phyloP scores from a whole-genome alignment of 2,329 filamentous ascomycete genomes.

The Colletotrichum nymphaeae region DNA sequence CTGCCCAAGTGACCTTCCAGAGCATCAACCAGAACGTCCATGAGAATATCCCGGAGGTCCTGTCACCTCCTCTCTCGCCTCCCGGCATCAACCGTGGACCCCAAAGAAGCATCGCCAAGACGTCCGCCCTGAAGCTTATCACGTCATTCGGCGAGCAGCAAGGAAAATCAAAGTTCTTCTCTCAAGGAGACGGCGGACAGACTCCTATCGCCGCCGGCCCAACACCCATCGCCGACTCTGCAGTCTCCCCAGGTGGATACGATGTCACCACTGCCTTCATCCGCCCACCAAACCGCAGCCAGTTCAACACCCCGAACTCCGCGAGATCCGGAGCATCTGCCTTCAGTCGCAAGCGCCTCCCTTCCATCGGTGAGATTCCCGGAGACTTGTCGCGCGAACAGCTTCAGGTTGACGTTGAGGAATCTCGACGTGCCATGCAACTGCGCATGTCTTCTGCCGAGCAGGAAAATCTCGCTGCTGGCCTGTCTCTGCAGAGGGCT shows the following conservation, averaged over 20 bases:
- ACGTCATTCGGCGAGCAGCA: constrained; percentile 81
- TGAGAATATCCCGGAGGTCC: constrained; percentile 68
- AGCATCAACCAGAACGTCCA: constrained; percentile 62
- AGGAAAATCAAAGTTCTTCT: constrained; percentile 72
- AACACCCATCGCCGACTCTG: constrained; percentile 88
- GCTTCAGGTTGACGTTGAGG: constrained; percentile 21
- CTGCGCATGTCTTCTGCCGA: constrained; percentile 51
- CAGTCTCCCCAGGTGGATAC: constrained; percentile 75
- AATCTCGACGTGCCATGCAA: constrained; percentile 42
- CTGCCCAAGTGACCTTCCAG: constrained; percentile 69
- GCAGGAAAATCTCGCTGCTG: constrained; percentile 55
- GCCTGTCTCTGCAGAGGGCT: constrained; percentile 68
- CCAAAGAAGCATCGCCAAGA: constrained; percentile 77
- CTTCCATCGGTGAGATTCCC: constrained; percentile 81
- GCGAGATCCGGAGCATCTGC: constrained; percentile 69
- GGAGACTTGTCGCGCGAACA: constrained; percentile 45
- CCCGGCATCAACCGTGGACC: constrained; percentile 71
- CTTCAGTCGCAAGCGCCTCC: constrained; percentile 73
- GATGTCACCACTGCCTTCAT: constrained; percentile 76
- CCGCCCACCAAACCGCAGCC: constrained; percentile 74
- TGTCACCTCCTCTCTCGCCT: constrained; percentile 81
- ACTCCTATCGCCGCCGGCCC: constrained; percentile 87
- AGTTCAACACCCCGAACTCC: constrained; percentile 76
- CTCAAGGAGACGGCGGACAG: constrained; percentile 64
- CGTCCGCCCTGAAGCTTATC: constrained; percentile 88